Conservation (phyloP, 2,329 filamentous ascomycete genomes). For the Talaromyces marneffei region DNA sequence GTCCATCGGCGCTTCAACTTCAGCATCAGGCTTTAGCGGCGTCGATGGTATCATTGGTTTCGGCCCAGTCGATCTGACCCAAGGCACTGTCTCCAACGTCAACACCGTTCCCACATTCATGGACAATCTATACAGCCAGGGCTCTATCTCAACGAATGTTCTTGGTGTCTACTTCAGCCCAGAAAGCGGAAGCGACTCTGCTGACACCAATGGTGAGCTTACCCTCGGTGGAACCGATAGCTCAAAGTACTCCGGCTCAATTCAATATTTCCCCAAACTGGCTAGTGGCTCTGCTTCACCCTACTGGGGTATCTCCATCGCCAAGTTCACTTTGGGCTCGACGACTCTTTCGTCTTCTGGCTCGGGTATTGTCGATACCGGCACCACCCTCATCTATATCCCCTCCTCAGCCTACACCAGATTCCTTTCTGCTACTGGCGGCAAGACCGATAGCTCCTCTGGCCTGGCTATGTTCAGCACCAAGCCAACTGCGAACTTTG, state of each 20-base stretch:
- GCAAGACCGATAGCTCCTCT: neutral
- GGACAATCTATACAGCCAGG: slow-evolving; percentile 7
- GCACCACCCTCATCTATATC: slow-evolving; percentile 10
- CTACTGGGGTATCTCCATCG: slow-evolving; percentile 7
- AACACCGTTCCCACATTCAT: slow-evolving; percentile 8
- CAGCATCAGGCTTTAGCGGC: neutral
- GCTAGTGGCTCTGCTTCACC: neutral
- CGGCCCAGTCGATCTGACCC: slow-evolving; percentile 6
- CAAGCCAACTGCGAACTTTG: slow-evolving; percentile 8
- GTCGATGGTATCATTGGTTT: slow-evolving; percentile 10
- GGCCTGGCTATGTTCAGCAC: slow-evolving; percentile 1
- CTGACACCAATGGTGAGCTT: slow-evolving; percentile 8
- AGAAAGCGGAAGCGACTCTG: slow-evolving; percentile 6
- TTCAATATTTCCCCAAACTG: neutral
- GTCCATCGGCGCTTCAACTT: slow-evolving; percentile 2
- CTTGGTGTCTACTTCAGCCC: slow-evolving; percentile 6
- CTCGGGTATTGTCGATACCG: slow-evolving; percentile 6
- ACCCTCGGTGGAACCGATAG: slow-evolving; percentile 5
- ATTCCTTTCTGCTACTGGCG: slow-evolving; percentile 4
- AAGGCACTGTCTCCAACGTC: slow-evolving; percentile 5
- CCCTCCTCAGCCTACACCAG: slow-evolving; percentile 3
- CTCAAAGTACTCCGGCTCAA: slow-evolving; percentile 3
- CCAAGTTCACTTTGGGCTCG: slow-evolving; percentile 4
- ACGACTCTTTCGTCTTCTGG: slow-evolving; percentile 4
- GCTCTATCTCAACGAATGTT: neutral